Base-by-base conservation (phyloP, 2,329 filamentous ascomycete genomes). In the Colletotrichum plurivorum region DNA sequence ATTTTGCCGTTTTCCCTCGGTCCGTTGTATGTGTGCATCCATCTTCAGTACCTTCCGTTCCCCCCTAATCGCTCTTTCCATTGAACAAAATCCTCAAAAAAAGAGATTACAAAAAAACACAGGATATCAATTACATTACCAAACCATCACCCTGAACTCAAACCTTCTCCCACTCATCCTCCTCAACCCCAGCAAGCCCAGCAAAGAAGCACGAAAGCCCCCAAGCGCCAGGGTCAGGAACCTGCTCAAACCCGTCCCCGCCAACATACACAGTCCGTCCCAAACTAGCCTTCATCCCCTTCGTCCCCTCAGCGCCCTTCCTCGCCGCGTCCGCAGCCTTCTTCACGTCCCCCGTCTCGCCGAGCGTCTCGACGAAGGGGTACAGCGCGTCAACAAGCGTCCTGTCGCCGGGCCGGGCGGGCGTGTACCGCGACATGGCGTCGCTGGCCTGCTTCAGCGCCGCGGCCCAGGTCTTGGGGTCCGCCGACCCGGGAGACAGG, bases 331-430 rank as follows among this genome's bases (percentile, higher is more conserved):
- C 84, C 0, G 94, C 94, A 8, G 96, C 95, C 77, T 90, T 85
- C 72, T 89, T 87, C 20, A 96, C 78, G 76, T 93, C 88, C 15
- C 88, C 89, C 0, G 90, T 90, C 75, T 87, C 80, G 7, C 82
- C 85, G 2, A 98, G 86, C 3, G 87, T 88, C 51, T 94, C 88
- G 59, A 97, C 91, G 77, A 98, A 99, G 2, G 96, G 96, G 71
- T 93, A 89, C 57, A 99, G 84, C 1, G 95, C 94, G 80, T 99
- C 96, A 41, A 98, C 88, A 43, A 98, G 83, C 0, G 96, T 99
- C 58, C 96, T 88, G 78, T 99, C 96, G 31, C 96, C 96, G 0
- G 92, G 92, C 61, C 92, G 90, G 0, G 96, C 96, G 1, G 95
- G 95, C 2, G 96, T 99, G 80, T 98, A 98, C 76, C 87, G 92